Conservation (phyloP, 1,139 yeast genomes). For the Kodamaea arcana region DNA sequence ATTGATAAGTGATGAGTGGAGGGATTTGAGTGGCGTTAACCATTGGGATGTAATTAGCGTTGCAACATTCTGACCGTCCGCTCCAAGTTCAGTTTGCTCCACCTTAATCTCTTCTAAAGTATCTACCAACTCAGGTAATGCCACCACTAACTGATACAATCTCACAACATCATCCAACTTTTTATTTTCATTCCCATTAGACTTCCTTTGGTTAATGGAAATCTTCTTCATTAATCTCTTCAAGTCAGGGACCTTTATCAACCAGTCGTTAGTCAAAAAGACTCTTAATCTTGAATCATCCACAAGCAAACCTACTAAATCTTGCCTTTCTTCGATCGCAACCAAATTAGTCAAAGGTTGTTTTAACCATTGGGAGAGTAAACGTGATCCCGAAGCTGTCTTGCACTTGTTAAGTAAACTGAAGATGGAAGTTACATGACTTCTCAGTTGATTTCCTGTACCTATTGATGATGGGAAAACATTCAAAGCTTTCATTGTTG, state of each 20-base stretch:
- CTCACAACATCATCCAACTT: conserved; percentile 86
- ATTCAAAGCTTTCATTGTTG: conserved; percentile 85
- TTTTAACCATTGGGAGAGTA: conserved; percentile 90
- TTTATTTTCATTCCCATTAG: conserved; percentile 36
- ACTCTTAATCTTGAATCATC: conserved; percentile 67
- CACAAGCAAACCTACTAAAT: conserved; percentile 66
- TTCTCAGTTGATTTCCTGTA: conserved; percentile 22
- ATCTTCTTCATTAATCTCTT: conserved; percentile 67
- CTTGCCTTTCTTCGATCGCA: conserved; percentile 65
- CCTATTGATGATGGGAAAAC: conserved; percentile 61
- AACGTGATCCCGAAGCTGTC: conserved; percentile 78
- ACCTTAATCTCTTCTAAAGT: conserved; percentile 43
- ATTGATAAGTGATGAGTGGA: conserved; percentile 52
- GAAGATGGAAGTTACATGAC: conserved; percentile 51
- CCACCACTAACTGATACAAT: conserved; percentile 71
- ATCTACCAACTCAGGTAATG: conserved; percentile 63
- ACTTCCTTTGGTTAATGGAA: conserved; percentile 37
- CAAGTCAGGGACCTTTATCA: conserved; percentile 78
- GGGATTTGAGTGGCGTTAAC: conserved; percentile 51
- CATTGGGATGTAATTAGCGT: conserved; percentile 38
- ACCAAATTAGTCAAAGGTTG: conserved; percentile 75
- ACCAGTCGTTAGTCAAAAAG: conserved; percentile 60
- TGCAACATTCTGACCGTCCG: conserved; percentile 16
- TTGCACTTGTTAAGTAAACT: conserved; percentile 86
- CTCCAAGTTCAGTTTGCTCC: conserved; percentile 10